These are phyloP conservation scores for Eucalyptus polybractea DNA, from an alignment of 345 rosid species.

Conservation along the genomic window DNA sequence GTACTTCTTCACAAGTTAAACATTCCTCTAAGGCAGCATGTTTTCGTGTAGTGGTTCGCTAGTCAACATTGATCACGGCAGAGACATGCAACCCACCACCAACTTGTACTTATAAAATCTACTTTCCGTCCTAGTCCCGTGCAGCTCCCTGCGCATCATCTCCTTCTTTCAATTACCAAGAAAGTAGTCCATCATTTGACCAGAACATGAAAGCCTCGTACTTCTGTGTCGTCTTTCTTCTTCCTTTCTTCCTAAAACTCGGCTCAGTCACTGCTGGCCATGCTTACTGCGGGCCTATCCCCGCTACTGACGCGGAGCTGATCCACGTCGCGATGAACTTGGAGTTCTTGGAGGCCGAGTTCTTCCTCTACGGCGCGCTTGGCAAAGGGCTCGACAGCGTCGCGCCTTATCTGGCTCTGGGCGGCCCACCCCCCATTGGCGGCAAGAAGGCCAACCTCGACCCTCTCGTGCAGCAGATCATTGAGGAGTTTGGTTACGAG, in stretches of 20 bases:
- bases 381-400: conserved; percentile 45
- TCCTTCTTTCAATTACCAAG: not conserved
- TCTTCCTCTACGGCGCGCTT: conserved; percentile 28
- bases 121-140: not conserved
- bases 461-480: conserved; percentile 10
- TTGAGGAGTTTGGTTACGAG: conserved; percentile 53
- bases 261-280: not conserved
- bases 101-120: not conserved
- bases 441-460: conserved; percentile 46
- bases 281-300: conserved; percentile 8
- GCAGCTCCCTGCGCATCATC: not conserved
- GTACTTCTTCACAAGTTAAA: not conserved
- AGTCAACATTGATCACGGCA: not conserved
- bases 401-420: conserved; percentile 23
- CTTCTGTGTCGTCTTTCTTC: not conserved
- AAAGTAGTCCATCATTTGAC: not conserved
- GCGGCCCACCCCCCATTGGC: conserved; percentile 52
- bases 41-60: not conserved
- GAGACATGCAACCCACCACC: not conserved
- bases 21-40: not conserved
- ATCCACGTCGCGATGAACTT: conserved; percentile 43
- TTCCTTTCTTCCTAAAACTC: not conserved
- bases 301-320: conserved; percentile 27
- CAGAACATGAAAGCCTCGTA: not conserved
- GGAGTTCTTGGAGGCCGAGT: conserved; percentile 55